A percentile compares a stretch with the other conserved stretches of the same genome.
phyloP scores from a whole-genome alignment of 2,329 filamentous ascomycete species.

The Nemania diffusa region DNA sequence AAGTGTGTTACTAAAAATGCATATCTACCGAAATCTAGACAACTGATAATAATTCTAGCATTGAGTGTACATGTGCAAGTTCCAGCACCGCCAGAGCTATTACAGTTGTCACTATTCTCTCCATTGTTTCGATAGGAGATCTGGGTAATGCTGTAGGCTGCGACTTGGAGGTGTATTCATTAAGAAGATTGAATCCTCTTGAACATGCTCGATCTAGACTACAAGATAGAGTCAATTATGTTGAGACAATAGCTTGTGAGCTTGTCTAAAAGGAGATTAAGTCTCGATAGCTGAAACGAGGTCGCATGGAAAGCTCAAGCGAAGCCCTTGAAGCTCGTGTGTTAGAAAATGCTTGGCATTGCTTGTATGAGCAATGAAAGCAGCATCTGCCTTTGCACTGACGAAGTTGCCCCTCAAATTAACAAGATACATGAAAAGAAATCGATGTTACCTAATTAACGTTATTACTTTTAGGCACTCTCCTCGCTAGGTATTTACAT shows the following conservation, averaged over 20 bases:
- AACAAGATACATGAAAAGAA: conserved; percentile 27
- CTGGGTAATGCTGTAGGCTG: conserved; percentile 44
- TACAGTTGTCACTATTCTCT: conserved; percentile 40
- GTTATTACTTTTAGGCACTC: conserved; percentile 10
- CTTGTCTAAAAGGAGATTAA: conserved; percentile 20
- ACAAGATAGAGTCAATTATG: background rate
- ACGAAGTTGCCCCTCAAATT: conserved; percentile 26
- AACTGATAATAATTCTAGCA: conserved; percentile 54
- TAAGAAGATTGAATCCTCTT: conserved; percentile 37
- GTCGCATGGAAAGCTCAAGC: conserved; percentile 11
- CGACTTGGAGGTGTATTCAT: conserved; percentile 38
- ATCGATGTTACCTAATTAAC: background rate
- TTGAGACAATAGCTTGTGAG: background rate
- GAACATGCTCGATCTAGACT: conserved; percentile 28
- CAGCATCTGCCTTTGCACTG: conserved; percentile 1
- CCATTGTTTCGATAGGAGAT: conserved; percentile 38
- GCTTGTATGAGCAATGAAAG: conserved; percentile 4
- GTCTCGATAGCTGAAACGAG: conserved; percentile 11
- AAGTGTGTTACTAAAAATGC: conserved; percentile 36
- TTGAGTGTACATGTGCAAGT: conserved; percentile 57
- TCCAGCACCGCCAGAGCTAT: conserved; percentile 40
- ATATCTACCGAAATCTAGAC: conserved; percentile 46
- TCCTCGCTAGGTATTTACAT: too few species aligned
- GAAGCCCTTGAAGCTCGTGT: conserved; percentile 30
- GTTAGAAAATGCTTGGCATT: conserved; percentile 19